Base-by-base conservation (phyloP, 1,139 yeast species). In the Debaryomyces subglobosus region DNA sequence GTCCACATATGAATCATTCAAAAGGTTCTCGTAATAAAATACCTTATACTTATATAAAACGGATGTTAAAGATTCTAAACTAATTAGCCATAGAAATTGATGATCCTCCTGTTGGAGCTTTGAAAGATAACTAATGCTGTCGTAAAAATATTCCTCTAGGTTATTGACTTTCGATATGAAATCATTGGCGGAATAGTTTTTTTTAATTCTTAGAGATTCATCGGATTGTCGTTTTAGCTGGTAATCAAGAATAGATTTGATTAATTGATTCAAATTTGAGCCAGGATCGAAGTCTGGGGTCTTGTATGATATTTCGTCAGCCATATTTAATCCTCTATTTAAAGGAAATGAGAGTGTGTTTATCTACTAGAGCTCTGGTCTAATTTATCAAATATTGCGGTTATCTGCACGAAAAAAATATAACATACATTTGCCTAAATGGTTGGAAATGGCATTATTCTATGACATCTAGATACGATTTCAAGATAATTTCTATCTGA, bases 401-500 rank as follows among this genome's bases (percentile, higher is more conserved):
- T 24, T 16, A 39, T 30, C 42, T 39, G 24, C 21, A 29, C 16
- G 21, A 39, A 27, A 27, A 27, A 24, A 39, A 16, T 6, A 20
- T 30, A 10, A 4, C n/a, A 4, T 25, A 25, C 9, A 27, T 16
- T 16, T 5, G 13, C 16, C 45, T 54, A 57, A 51, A 53, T 66
- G 5, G 79, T 67, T 4, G 97, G 94, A 56, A 86, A 90, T 2
- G 92, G 92, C 37, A 91, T 63, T 24, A 60, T 57, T 52, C 97
- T 77, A 62, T 91, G 98, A 46, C 84, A 67, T 50, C 86, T 77
- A 18, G 69, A 61, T 15, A 74, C 71, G 6, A 92, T 77, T 57
- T 84, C 85, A 23, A 79, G 52, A 55, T 78, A 89, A 51, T 85
- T 76, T 0, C 82, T 81, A 57, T 90, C 96, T 41, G 69, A 73